phyloP scores from a whole-genome alignment of 352 stramenopile species.

The Phytopythium mirpurense region DNA sequence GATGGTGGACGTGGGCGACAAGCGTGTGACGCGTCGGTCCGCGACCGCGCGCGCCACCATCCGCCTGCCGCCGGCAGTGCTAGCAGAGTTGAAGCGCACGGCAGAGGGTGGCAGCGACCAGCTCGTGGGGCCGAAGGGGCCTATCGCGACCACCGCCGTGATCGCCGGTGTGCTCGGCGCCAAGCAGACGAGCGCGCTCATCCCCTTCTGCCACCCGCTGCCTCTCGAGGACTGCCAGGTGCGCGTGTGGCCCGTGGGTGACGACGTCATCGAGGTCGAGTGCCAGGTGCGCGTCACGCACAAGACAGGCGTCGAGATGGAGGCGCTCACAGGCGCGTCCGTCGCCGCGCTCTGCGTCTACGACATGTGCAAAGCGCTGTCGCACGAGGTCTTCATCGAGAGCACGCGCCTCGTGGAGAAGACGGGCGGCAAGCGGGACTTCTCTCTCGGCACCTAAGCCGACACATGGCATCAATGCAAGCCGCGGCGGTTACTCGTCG shows the following conservation, averaged over 20 bases:
- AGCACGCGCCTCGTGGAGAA: constrained; percentile 88
- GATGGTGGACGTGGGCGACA: constrained; percentile 92
- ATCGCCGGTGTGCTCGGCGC: constrained; percentile 91
- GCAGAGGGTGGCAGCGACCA: constrained; percentile 10
- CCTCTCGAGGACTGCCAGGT: constrained; percentile 90
- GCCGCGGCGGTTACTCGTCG: constrained; percentile 20
- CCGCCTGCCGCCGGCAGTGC: constrained; percentile 72
- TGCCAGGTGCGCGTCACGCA: constrained; percentile 89
- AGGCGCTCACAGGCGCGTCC: constrained; percentile 92
- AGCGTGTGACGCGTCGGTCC: constrained; percentile 72
- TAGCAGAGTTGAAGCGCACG: constrained; percentile 56
- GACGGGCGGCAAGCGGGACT: constrained; percentile 88
- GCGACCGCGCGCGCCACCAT: constrained; percentile 85
- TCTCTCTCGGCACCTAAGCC: constrained; percentile 21
- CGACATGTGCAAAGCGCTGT: constrained; percentile 98
- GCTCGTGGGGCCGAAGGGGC: constrained; percentile 82
- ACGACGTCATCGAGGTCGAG: constrained; percentile 75
- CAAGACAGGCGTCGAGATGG: constrained; percentile 95
- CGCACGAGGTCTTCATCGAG: constrained; percentile 93
- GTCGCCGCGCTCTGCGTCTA: constrained; percentile 96
- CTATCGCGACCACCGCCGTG: constrained; percentile 89
- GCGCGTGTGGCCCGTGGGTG: constrained; percentile 50
- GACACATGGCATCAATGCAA: background rate
- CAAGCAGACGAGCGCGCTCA: constrained; percentile 91
- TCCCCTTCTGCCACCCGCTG: constrained; percentile 94